Base-by-base conservation (phyloP, 139 green algal genomes). In the Coccomyxa sp. region DNA sequence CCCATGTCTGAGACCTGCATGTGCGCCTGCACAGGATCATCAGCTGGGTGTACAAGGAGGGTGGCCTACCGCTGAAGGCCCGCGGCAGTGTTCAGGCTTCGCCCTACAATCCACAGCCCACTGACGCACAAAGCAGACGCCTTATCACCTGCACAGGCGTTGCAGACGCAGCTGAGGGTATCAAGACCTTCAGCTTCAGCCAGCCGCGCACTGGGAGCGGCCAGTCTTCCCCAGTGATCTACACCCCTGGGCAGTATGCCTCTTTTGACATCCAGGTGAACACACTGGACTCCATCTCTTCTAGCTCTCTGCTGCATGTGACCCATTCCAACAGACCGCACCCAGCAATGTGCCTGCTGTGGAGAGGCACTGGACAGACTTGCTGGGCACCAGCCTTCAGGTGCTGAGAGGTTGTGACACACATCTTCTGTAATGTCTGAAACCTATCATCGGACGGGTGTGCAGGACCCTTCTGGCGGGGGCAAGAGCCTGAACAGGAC, bases 161-260 rank as follows among this genome's bases (percentile, higher is more conserved):
- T 22, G 39, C 39, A 8, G 31, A 80, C 8, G 78, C 31, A 33
- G 82, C 81, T 1, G 69, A 70, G 0, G 77, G 81, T 36, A 78
- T 85, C 81, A 82, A 82, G 58, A 80, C 76, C 8, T 85, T 85
- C 50, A 68, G 73, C 50, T 81, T 86, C 54, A 0, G 39, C 1
- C 44, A 73, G 76, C 77, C 76, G 29, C 38, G 33, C 10, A 24
- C 9, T 9, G 8, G 29, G 55, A 40, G 41, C 5, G 35, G 5
- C 34, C 31, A 9, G 6, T 9, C 54, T n/a, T 14, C 6, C 35
- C 73, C 34, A 3, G 9, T 78, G 18, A 8, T 33, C 44, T 81
- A 79, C 55, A 0, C 14, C 6, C 34, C 73, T 12, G 78, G 82
- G 24, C 70, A 78, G 77, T 81, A 83, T n/a, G 78, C 74, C 22